phyloP scores from a whole-genome alignment of 208 protist genomes.

The Leptomonas seymouri region DNA sequence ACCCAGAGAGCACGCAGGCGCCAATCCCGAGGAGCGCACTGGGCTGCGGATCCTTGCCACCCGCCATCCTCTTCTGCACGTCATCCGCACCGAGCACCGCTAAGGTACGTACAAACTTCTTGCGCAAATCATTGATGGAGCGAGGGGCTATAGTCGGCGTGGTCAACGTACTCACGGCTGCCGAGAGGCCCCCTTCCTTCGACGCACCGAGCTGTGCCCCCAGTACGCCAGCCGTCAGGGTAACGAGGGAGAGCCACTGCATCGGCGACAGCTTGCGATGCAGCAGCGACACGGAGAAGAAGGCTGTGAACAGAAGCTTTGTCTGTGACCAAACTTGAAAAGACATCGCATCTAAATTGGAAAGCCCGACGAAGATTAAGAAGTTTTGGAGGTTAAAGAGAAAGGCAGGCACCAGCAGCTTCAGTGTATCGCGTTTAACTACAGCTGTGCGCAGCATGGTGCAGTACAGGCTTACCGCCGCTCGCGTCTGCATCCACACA shows the following conservation, averaged over 20 bases:
- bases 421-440: constrained; percentile 54
- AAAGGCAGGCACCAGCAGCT: constrained; percentile 60
- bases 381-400: constrained; percentile 85
- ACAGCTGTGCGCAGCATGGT: constrained; percentile 37
- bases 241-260: constrained; percentile 71
- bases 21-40: constrained; percentile 50
- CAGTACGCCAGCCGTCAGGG: constrained; percentile 67
- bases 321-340: constrained; percentile 87
- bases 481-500: neutral
- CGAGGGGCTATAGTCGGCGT: neutral
- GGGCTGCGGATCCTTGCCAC: constrained; percentile 5
- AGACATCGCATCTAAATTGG: constrained; percentile 67
- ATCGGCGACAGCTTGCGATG: constrained; percentile 46
- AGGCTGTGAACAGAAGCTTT: constrained; percentile 67
- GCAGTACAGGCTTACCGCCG: constrained; percentile 15
- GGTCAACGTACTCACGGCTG: neutral
- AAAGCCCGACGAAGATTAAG: constrained; percentile 68
- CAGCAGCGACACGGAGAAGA: constrained; percentile 78
- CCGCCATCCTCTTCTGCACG: neutral
- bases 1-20: constrained; percentile 60
- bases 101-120: too few species aligned
- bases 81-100: neutral
- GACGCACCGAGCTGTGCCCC: constrained; percentile 43
- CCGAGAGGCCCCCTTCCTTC: neutral
- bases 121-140: too few species aligned